Evolutionary conservation across 176 grass and related monocot genomes (phyloP), one percentile per base, ranked within the genome.

Genomic region (Panicum miliaceum): DNA sequence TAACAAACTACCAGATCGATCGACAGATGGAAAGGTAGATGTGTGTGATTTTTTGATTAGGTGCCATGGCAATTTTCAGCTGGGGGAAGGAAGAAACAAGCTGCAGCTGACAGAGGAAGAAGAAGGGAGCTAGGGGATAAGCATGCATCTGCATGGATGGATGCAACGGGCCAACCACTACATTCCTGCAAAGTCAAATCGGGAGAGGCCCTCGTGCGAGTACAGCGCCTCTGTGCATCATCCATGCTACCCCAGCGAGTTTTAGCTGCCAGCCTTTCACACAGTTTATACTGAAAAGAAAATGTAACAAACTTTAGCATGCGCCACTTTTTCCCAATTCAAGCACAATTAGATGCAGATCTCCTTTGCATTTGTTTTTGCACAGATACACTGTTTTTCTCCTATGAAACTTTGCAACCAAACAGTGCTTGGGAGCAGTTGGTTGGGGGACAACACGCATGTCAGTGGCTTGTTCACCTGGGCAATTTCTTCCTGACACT

Each of bases 121-220:
- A 0, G 25, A 25, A 58, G 19, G 2, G 20, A n/a, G 20, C 7
- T 7, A 58, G 11, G 20, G 54, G 61, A 70, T 81, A 79, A 64
- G 34, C 7, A 59, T 61, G 23, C 7, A 64, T 32, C 43, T 46
- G 50, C 43, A 23, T 50, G 32, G 22, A 65, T 32, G 84, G 84
- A 86, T 14, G 73, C 84, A 90, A 83, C 47, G 27, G 15, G 73
- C 60, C 50, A 86, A 90, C 73, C 32, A 42, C 79, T 82, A 19
- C 20, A 78, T 86, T 78, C 66, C 66, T 82, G 26, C 66, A 47
- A 90, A 86, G 84, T 73, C 88, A 86, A 78, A 82, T 58, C 68
- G 56, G 77, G 38, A 64, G 36, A 65, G 53, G 69, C 3, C 46
- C 69, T 37, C 9, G 27, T 59, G 60, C 25, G 54, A 52, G 47